Conservation (phyloP, 768 basidiomycete genomes). For the Clitopilus hobsonii region DNA sequence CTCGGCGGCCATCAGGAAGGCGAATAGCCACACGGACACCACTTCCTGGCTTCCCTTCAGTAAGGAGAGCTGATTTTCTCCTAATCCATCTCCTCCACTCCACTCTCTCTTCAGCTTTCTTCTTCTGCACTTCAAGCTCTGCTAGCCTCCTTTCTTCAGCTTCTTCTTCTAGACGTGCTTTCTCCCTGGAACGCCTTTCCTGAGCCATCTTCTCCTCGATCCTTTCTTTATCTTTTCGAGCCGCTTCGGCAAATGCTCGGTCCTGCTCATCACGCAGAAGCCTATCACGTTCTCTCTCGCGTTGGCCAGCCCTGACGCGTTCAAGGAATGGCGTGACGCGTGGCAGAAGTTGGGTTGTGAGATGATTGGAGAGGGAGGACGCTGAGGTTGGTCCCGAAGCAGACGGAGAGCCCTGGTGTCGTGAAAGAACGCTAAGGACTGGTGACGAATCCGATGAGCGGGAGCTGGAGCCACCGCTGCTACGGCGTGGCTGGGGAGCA, state of each 20-base stretch:
- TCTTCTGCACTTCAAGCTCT: constrained; percentile 31
- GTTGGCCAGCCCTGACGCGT: constrained; percentile 49
- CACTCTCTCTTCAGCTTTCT: constrained; percentile 48
- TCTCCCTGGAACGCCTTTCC: constrained; percentile 26
- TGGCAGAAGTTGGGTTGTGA: constrained; percentile 71
- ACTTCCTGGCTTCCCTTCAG: constrained; percentile 15
- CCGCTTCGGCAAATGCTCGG: constrained; percentile 65
- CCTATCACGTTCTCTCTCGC: constrained; percentile 49
- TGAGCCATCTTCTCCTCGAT: constrained; percentile 52
- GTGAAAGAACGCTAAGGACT: constrained; percentile 75
- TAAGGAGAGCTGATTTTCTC: constrained; percentile 35
- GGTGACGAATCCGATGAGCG: constrained; percentile 35
- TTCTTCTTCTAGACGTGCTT: constrained; percentile 25
- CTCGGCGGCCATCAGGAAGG: constrained; percentile 50
- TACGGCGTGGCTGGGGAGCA: constrained; percentile 74
- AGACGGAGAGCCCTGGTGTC: constrained; percentile 70
- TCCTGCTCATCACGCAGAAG: constrained; percentile 78
- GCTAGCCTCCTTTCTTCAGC: constrained; percentile 20
- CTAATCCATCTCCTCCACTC: constrained; percentile 46
- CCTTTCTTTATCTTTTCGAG: constrained; percentile 61
- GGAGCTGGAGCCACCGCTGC: constrained; percentile 22
- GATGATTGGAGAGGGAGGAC: constrained; percentile 55
- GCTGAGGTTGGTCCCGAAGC: constrained; percentile 62
- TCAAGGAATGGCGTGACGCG: constrained; percentile 74
- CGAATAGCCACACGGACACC: constrained; percentile 47